phyloP scores from a whole-genome alignment of 202 grass and related monocot genomes.

The Alloteropsis angusta region DNA sequence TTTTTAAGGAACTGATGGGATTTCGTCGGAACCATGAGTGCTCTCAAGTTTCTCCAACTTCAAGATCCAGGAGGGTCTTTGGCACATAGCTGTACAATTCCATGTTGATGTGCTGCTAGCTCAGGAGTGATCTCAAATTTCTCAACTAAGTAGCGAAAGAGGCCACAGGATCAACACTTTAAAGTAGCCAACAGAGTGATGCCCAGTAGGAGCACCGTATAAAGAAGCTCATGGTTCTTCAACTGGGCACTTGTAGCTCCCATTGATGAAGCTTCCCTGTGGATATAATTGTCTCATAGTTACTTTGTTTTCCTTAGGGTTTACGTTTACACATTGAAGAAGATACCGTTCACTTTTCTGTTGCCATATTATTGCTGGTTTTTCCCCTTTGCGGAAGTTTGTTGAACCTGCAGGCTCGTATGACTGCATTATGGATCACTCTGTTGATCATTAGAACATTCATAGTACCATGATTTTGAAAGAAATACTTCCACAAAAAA shows the following conservation, averaged over 20 bases:
- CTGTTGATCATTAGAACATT: background rate
- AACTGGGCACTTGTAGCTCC: background rate
- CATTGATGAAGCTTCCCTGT: background rate
- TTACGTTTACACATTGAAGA: background rate
- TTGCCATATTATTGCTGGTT: background rate
- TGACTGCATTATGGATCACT: background rate
- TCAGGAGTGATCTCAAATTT: background rate
- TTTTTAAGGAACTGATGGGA: background rate
- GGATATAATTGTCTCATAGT: background rate
- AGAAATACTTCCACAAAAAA: background rate
- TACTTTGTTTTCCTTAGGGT: background rate
- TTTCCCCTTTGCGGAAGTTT: background rate
- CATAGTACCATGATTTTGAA: background rate
- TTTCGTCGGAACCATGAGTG: background rate
- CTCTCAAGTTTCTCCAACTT: background rate
- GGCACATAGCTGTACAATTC: background rate
- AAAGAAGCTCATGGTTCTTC: background rate
- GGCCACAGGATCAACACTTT: background rate
- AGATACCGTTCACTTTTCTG: background rate
- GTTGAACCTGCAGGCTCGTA: background rate
- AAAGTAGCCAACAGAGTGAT: background rate
- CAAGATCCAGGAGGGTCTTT: background rate
- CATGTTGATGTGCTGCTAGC: conserved; percentile 8
- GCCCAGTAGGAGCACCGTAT: background rate
- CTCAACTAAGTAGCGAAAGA: background rate